phyloP scores from a whole-genome alignment of 129 eudicot species.

The Tagetes erecta region DNA sequence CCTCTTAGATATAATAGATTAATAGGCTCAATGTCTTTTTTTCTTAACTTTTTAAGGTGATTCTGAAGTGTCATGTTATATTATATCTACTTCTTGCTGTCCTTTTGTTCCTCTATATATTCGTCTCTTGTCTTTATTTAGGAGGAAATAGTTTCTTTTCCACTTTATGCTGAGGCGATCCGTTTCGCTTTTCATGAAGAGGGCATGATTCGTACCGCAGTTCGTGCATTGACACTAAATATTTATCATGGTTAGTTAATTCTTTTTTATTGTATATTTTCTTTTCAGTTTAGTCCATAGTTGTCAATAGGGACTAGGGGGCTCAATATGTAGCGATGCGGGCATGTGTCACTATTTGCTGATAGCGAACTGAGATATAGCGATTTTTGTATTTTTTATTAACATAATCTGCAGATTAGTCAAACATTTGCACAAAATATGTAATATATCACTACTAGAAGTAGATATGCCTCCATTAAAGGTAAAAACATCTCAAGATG shows the following conservation, averaged over 20 bases:
- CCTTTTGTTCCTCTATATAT: constrained; percentile 11
- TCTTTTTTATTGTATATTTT: background rate
- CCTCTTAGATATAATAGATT: too few species aligned
- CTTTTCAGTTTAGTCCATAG: background rate
- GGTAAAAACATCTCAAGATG: too few species aligned
- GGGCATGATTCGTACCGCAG: constrained; percentile 93
- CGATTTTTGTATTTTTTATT: too few species aligned
- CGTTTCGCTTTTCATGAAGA: constrained; percentile 97
- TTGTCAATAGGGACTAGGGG: too few species aligned
- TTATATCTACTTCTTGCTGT: constrained; percentile 14
- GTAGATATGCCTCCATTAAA: too few species aligned
- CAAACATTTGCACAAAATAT: too few species aligned
- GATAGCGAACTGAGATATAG: too few species aligned
- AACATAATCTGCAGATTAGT: too few species aligned
- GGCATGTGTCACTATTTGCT: too few species aligned
- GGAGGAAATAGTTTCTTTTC: constrained; percentile 88
- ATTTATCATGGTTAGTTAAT: constrained; percentile 88
- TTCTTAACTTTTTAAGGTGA: background rate
- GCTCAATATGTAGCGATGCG: too few species aligned
- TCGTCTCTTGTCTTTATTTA: constrained; percentile 32
- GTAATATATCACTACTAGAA: too few species aligned
- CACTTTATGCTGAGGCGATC: constrained; percentile 92
- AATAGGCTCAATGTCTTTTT: too few species aligned
- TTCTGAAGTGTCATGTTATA: background rate
- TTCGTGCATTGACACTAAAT: constrained; percentile 88